Conservation (phyloP, 495 filamentous ascomycete genomes). For the Penicillium lividum region DNA sequence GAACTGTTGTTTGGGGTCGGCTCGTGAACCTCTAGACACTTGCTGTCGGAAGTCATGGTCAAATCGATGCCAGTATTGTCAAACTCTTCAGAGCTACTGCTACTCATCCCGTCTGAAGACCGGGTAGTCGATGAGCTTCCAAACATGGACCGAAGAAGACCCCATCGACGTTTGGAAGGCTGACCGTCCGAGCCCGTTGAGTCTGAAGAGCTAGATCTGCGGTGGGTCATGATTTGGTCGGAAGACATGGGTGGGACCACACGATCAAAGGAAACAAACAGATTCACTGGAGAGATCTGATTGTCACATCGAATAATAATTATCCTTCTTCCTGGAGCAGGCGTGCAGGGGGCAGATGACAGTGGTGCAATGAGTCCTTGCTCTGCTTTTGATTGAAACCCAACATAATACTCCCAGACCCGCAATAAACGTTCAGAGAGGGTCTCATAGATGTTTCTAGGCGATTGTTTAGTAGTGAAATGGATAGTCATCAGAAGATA, state of each 20-base stretch:
- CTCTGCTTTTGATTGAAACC: constrained; percentile 64
- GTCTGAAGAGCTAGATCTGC: constrained; percentile 40
- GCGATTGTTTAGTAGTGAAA: background rate
- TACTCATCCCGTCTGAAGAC: constrained; percentile 31
- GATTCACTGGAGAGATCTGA: constrained; percentile 54
- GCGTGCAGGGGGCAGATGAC: constrained; percentile 80
- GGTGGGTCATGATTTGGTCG: constrained; percentile 39
- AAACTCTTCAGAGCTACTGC: constrained; percentile 43
- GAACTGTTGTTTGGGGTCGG: constrained; percentile 23
- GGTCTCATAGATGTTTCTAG: constrained; percentile 61
- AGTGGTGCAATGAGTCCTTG: constrained; percentile 54
- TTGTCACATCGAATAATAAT: constrained; percentile 89
- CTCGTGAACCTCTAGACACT: constrained; percentile 33
- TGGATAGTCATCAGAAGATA: background rate
- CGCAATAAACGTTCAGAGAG: constrained; percentile 69
- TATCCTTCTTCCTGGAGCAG: constrained; percentile 87
- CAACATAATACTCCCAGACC: constrained; percentile 76
- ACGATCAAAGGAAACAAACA: constrained; percentile 68
- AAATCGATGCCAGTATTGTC: constrained; percentile 33
- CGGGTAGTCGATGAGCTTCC: constrained; percentile 31
- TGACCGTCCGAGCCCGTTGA: constrained; percentile 27
- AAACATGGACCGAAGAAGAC: constrained; percentile 69
- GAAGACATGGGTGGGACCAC: constrained; percentile 48
- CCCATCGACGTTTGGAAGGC: constrained; percentile 64
- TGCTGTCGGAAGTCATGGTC: constrained; percentile 27